Conservation (phyloP, 1,284 basidiomycete species). For the Pterula multifida region DNA sequence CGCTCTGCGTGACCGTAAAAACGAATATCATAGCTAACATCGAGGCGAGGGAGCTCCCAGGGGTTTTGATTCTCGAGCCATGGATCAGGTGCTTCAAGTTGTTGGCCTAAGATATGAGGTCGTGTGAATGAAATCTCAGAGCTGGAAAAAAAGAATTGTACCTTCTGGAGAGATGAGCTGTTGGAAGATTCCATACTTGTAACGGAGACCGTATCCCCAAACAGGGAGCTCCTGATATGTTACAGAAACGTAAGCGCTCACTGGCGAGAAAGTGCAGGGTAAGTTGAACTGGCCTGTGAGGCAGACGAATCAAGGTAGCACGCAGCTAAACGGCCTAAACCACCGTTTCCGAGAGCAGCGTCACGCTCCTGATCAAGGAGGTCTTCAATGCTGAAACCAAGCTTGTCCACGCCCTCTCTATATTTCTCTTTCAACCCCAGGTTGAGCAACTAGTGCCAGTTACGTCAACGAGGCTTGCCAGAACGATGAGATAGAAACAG, state of each 20-base stretch:
- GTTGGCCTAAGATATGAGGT: slow-evolving; percentile 11
- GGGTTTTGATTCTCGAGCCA: slow-evolving; percentile 84
- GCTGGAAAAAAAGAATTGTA: slow-evolving; percentile 64
- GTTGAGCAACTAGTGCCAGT: slow-evolving; percentile 51
- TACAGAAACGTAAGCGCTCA: slow-evolving; percentile 9
- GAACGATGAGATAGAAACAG: background rate
- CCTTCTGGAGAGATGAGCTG: slow-evolving; percentile 81
- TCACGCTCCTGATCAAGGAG: slow-evolving; percentile 80
- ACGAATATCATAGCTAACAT: slow-evolving; percentile 71
- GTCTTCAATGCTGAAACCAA: slow-evolving; percentile 84
- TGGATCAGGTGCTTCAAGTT: slow-evolving; percentile 79
- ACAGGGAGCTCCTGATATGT: slow-evolving; percentile 47
- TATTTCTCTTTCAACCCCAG: slow-evolving; percentile 73
- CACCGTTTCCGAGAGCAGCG: slow-evolving; percentile 81
- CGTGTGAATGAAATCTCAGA: background rate
- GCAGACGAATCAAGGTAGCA: slow-evolving; percentile 86
- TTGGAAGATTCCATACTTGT: slow-evolving; percentile 92
- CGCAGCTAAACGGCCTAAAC: slow-evolving; percentile 84
- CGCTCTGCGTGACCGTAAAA: slow-evolving; percentile 80
- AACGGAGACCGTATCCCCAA: slow-evolving; percentile 84
- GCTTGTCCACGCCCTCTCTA: slow-evolving; percentile 49
- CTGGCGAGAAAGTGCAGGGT: background rate
- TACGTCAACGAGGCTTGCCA: background rate
- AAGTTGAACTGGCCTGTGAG: slow-evolving; percentile 44
- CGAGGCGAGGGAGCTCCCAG: slow-evolving; percentile 81